Conservation (phyloP, 306 rosid genomes). For the Cucurbita moschata region DNA sequence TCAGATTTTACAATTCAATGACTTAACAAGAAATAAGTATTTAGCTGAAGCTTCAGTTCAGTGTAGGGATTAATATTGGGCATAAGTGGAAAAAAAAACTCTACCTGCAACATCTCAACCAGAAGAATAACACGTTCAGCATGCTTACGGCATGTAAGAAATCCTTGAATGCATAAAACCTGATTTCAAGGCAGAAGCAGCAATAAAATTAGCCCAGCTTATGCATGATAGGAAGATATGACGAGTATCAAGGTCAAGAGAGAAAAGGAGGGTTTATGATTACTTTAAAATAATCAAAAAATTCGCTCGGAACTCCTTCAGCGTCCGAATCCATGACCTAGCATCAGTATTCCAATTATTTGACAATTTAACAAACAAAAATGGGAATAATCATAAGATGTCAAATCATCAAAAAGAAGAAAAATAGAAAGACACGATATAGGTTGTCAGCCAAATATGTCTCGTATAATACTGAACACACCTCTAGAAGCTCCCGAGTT, state of each 20-base stretch:
- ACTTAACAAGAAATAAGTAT: background rate
- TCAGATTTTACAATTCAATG: background rate
- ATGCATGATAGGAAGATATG: conserved; percentile 2
- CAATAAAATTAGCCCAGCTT: conserved; percentile 6
- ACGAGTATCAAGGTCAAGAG: background rate
- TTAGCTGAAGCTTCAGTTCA: background rate
- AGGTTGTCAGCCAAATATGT: background rate
- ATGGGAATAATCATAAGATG: background rate
- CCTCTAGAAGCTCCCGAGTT: conserved; percentile 96
- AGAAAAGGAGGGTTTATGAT: conserved; percentile 1
- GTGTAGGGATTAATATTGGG: background rate
- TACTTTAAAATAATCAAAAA: conserved; percentile 98
- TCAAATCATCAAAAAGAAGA: background rate
- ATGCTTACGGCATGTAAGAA: conserved; percentile 99
- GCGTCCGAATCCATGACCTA: conserved; percentile 99
- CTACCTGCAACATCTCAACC: conserved; percentile 99
- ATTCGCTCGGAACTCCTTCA: conserved; percentile 96
- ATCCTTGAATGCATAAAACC: conserved; percentile 99
- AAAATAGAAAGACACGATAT: background rate
- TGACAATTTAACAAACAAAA: background rate
- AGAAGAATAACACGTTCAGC: conserved; percentile 98
- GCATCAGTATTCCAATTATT: conserved; percentile 17
- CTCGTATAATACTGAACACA: conserved; percentile 16
- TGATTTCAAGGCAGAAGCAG: conserved; percentile 21
- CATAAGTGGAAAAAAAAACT: background rate